Evolutionary conservation across 306 rosid genomes (phyloP), one percentile per base, ranked within the genome.

Genomic region (Vicia sativa): DNA sequence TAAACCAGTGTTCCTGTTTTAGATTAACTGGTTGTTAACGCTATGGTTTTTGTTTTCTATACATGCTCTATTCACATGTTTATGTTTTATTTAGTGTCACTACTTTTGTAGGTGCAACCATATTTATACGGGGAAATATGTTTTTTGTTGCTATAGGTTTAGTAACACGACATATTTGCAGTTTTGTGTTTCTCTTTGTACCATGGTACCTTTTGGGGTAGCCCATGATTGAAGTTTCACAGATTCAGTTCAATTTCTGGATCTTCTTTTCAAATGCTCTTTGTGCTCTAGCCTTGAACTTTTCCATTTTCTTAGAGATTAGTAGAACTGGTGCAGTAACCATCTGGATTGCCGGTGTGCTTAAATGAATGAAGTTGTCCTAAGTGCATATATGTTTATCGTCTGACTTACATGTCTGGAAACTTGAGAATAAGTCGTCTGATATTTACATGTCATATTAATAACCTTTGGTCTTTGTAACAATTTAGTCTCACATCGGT

Each of bases 241-340:
- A 92, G 85, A 81, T 84, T 78, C 89, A 86, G 86, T 92, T 87
- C 82, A 92, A 92, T 71, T 89, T 89, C 68, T 92, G 98, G 95
- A 89, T 87, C 79, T 92, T 92, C 66, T 92, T 92, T 68, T 84
- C 96, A 50, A 92, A 89, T 81, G 98, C 98, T 65, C 70, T 92
- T 14, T 86, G 95, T 73, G 98, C 98, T 48, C 79, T 92, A 74
- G 98, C 96, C 39, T 79, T 92, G 91, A 92, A 92, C 78, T 85
- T 92, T 84, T 92, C 98, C 82, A 87, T 89, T 66, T 92, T 92
- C 88, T 75, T 92, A 68, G 98, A 81, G 53, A 92, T 92, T 46
- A 96, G 96, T 57, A 83, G 95, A 92, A 92, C 96, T 9, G 98
- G 98, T 76, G 98, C 98, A 16, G 95, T 92, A 57, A 92, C 98